Base-by-base conservation (phyloP, 2,329 filamentous ascomycete genomes). In the Colletotrichum chrysophilum region DNA sequence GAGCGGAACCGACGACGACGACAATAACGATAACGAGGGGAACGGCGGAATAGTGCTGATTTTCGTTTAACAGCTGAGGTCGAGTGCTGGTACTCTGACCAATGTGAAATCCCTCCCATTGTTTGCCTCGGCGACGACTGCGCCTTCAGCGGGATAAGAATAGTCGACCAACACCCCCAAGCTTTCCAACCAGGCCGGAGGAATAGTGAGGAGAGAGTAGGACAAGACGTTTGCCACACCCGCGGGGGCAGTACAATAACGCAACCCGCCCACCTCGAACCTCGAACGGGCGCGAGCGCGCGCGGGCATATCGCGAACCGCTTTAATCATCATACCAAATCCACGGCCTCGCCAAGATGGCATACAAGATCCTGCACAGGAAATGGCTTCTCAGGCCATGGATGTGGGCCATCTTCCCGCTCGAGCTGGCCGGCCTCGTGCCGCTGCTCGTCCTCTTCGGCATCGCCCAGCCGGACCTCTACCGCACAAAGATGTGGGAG, bases 381-480 rank as follows among this genome's bases (percentile, higher is more conserved):
- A 85, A 87, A 83, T 92, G 90, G 90, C 91, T 83, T 84, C 88
- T 85, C 85, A 90, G 83, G 83, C 89, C 83, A 84, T 91, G 83
- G 81, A 92, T 89, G 87, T 93, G 86, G 88, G 91, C 84, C 81
- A 86, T 94, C 78, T 91, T 96, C 86, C 80, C 91, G 66, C 81
- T 92, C 67, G 94, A 96, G 85, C 88, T 96, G 68, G 84, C 86
- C 48, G 89, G 92, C 77, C 91, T 93, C 28, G 87, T 96, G 71
- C 89, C 92, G 18, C 86, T 91, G 66, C 89, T 96, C 77, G 89
- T 94, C 48, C 88, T 96, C 68, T 94, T 94, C 82, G 94, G 75
- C 78, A 91, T 96, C 80, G 90, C 94, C 38, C 92, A 94, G 79
- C 94, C 94, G 18, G 90, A 96, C 82, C 88, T 93, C 70, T 96